Conservation (phyloP, 2,329 filamentous ascomycete species). For the Stemphylium vesicarium region DNA sequence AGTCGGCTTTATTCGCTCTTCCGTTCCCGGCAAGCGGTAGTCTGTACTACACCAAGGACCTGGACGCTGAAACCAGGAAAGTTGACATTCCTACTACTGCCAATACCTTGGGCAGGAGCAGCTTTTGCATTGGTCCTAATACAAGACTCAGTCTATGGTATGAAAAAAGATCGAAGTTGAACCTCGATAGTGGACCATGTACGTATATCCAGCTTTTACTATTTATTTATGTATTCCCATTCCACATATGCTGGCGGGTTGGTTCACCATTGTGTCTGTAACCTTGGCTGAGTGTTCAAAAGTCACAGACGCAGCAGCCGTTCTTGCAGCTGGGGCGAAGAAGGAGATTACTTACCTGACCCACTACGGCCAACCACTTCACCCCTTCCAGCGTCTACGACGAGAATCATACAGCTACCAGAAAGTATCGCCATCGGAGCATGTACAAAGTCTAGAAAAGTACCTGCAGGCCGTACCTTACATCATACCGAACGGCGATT, state of each 20-base stretch:
- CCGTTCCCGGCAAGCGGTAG: constrained; percentile 43
- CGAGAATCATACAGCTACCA: constrained; percentile 42
- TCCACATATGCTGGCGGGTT: not conserved
- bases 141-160: constrained; percentile 38
- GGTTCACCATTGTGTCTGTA: not conserved
- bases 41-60: constrained; percentile 35
- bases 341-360: constrained; percentile 43
- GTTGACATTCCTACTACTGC: constrained; percentile 22
- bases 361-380: constrained; percentile 35
- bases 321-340: constrained; percentile 37
- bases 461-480: constrained; percentile 35
- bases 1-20: constrained; percentile 34
- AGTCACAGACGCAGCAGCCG: constrained; percentile 32
- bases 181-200: constrained; percentile 43
- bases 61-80: constrained; percentile 3
- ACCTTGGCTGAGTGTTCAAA: constrained; percentile 19
- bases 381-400: constrained; percentile 40
- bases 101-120: constrained; percentile 6
- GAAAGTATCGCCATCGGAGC: constrained; percentile 33
- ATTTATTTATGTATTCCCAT: not conserved
- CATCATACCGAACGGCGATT: constrained; percentile 25
- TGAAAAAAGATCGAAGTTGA: constrained; percentile 32
- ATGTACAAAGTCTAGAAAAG: constrained; percentile 38
- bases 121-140: constrained; percentile 42
- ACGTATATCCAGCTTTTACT: constrained; percentile 18